Evolutionary conservation across 768 basidiomycete species (phyloP).

Genomic region (Panaeolus papilionaceus): DNA sequence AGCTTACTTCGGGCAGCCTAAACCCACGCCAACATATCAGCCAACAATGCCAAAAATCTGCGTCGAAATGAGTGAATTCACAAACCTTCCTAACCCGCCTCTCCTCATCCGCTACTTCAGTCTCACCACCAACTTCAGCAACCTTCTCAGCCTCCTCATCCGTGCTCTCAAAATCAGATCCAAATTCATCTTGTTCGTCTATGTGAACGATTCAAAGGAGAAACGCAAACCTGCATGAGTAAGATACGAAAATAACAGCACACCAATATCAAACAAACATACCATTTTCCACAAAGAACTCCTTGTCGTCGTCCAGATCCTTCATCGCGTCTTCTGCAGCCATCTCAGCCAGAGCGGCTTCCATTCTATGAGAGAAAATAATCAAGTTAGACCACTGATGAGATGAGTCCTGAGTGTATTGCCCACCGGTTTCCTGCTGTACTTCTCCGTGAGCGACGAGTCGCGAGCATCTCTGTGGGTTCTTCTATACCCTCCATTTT

Average conservation of each 20-base stretch:
- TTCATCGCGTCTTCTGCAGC: slow-evolving; percentile 57
- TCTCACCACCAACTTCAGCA: slow-evolving; percentile 62
- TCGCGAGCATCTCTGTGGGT: slow-evolving; percentile 52
- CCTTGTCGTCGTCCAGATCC: slow-evolving; percentile 75
- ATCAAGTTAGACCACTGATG: not conserved
- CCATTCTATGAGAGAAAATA: slow-evolving; percentile 58
- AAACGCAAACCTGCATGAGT: slow-evolving; percentile 19
- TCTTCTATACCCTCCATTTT: slow-evolving; percentile 28
- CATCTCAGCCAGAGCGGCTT: slow-evolving; percentile 77
- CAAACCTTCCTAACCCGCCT: slow-evolving; percentile 54
- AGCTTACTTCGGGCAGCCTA: slow-evolving; percentile 62
- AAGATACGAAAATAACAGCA: slow-evolving; percentile 16
- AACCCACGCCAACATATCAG: not conserved
- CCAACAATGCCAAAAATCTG: not conserved
- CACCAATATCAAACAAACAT: slow-evolving; percentile 10
- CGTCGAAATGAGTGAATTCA: not conserved
- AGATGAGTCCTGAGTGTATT: not conserved
- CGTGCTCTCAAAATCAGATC: slow-evolving; percentile 85
- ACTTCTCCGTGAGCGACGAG: slow-evolving; percentile 68
- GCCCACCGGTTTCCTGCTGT: slow-evolving; percentile 81
- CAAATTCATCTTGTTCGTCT: slow-evolving; percentile 87
- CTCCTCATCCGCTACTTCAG: slow-evolving; percentile 65
- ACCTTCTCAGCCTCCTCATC: slow-evolving; percentile 73
- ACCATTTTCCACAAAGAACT: slow-evolving; percentile 76
- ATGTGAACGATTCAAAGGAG: not conserved